These are phyloP conservation scores for Chrysosporium keratinophilum DNA, from an alignment of 2,329 filamentous ascomycete genomes.

Conservation along the genomic window DNA sequence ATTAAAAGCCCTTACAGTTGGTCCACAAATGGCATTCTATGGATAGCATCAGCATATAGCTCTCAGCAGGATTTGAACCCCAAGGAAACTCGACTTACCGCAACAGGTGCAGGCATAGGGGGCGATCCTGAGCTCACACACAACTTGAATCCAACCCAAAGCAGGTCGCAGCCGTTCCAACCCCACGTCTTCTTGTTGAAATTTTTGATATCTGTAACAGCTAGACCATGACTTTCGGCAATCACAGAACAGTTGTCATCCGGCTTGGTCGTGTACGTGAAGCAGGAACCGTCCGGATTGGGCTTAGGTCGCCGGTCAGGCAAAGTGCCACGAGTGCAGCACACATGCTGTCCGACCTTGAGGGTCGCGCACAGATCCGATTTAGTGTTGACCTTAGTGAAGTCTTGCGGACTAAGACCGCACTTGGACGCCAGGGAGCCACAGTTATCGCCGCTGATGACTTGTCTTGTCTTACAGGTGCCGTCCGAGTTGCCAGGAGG, in stretches of 20 bases:
- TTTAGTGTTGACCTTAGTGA: slow-evolving; percentile 18
- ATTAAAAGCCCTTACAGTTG: no score
- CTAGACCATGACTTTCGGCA: slow-evolving; percentile 31
- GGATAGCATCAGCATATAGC: no score
- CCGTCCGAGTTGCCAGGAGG: no score
- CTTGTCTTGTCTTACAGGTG: no score
- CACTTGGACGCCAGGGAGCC: slow-evolving; percentile 1
- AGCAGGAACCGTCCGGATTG: slow-evolving; percentile 26
- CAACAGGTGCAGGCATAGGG: slow-evolving; percentile 33
- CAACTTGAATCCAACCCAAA: slow-evolving; percentile 27
- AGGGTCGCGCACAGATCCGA: slow-evolving; percentile 25
- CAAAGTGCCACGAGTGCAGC: slow-evolving; percentile 28
- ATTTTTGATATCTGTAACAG: slow-evolving; percentile 28
- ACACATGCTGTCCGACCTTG: slow-evolving; percentile 27
- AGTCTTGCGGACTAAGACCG: not conserved
- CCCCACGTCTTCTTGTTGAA: slow-evolving; percentile 41
- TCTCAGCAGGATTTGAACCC: no score
- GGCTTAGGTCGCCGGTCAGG: slow-evolving; percentile 30
- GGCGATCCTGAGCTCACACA: slow-evolving; percentile 35
- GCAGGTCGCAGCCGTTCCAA: slow-evolving; percentile 31
- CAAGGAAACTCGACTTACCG: no score
- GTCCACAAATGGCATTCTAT: slow-evolving; percentile 40
- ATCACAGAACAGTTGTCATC: slow-evolving; percentile 31
- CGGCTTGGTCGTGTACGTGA: slow-evolving; percentile 25
- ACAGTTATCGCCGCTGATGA: no score